Evolutionary conservation across 768 basidiomycete genomes (phyloP).

Genomic region (Filobasidium wieringae): DNA sequence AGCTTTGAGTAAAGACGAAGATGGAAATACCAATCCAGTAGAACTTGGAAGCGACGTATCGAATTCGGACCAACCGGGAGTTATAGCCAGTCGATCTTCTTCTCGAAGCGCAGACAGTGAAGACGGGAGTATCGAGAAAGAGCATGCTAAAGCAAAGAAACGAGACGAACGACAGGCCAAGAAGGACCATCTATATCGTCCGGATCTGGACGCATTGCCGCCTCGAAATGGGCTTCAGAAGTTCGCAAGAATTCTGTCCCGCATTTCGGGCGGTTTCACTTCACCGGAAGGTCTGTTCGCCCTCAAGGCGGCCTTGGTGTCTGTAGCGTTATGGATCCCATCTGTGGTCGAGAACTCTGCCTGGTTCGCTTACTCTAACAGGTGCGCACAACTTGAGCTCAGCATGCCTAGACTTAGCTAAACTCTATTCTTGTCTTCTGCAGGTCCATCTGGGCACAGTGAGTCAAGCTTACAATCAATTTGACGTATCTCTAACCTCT

Average conservation of each 20-base stretch:
- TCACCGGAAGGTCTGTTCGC: constrained; percentile 46
- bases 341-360: constrained; percentile 43
- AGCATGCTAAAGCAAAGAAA: neutral
- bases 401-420: too few relatives aligned
- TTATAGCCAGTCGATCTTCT: constrained; percentile 38
- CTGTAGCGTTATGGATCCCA: constrained; percentile 49
- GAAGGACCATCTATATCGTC: constrained; percentile 13
- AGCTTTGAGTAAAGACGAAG: constrained; percentile 15
- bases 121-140: neutral
- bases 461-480: neutral
- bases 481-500: constrained; percentile 5
- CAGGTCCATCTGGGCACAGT: constrained; percentile 11
- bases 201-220: constrained; percentile 46
- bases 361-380: constrained; percentile 38
- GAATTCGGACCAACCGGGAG: constrained; percentile 30
- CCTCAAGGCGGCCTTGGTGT: constrained; percentile 46
- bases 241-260: constrained; percentile 39
- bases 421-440: too few relatives aligned
- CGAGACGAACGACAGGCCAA: constrained; percentile 12
- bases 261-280: constrained; percentile 41
- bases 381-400: too few relatives aligned
- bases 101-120: neutral
- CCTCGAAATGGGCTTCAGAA: constrained; percentile 44
- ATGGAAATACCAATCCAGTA: constrained; percentile 22
- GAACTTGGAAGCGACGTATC: constrained; percentile 27